Percentiles rank a stretch among this genome's conserved stretches.
Evolutionary conservation across 495 filamentous ascomycete genomes (phyloP).

Genomic region (Corynascus novoguineensis): DNA sequence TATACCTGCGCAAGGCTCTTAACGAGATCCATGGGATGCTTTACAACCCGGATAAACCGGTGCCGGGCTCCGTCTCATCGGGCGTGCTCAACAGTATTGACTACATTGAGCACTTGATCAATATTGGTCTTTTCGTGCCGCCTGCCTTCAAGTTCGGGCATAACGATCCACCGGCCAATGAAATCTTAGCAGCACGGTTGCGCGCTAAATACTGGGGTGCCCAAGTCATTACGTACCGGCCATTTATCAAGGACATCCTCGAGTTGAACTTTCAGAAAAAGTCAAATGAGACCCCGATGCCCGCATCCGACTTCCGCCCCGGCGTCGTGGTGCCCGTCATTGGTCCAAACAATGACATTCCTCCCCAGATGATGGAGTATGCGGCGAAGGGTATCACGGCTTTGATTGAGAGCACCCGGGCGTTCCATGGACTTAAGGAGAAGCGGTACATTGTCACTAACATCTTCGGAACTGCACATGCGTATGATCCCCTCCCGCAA

Average conservation of each 20-base stretch:
- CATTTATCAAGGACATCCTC: constrained; percentile 66
- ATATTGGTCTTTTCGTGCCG: constrained; percentile 38
- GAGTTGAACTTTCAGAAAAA: constrained; percentile 33
- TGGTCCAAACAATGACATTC: constrained; percentile 29
- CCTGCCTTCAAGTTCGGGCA: constrained; percentile 58
- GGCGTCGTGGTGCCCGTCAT: constrained; percentile 21
- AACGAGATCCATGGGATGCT: constrained; percentile 78
- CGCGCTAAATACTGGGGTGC: constrained; percentile 95
- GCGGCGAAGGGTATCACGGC: constrained; percentile 59
- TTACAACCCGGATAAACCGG: constrained; percentile 55
- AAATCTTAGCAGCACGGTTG: constrained; percentile 80
- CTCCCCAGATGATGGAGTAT: constrained; percentile 49
- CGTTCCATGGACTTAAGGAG: constrained; percentile 66
- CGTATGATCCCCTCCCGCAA: constrained; percentile 56
- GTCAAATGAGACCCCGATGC: constrained; percentile 22
- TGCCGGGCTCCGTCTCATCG: not conserved
- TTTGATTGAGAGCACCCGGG: constrained; percentile 76
- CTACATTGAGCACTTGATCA: constrained; percentile 44
- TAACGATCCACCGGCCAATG: constrained; percentile 56
- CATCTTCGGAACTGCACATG: constrained; percentile 91
- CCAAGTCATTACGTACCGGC: constrained; percentile 80
- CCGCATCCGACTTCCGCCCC: constrained; percentile 10
- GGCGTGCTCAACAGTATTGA: constrained; percentile 39
- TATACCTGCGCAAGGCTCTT: constrained; percentile 76
- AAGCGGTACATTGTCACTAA: constrained; percentile 82